These are phyloP conservation scores for Yamadazyma nakazawae DNA, from an alignment of 805 yeast genomes.

Conservation along the genomic window DNA sequence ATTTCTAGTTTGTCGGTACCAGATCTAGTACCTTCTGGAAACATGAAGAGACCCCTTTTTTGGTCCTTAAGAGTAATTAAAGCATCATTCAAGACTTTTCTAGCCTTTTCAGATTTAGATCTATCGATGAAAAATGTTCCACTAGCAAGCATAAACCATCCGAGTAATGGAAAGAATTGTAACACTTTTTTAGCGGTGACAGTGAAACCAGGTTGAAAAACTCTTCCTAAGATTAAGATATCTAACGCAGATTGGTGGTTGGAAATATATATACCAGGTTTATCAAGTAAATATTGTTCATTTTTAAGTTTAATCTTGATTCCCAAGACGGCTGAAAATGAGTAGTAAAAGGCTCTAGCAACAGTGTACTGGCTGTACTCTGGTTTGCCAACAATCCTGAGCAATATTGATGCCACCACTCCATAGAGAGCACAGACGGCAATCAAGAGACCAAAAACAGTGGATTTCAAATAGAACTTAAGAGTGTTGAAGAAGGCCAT, in stretches of 20 bases:
- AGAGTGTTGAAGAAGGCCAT: not conserved
- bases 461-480: slow-evolving; percentile 51
- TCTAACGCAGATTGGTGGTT: slow-evolving; percentile 94
- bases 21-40: slow-evolving; percentile 98
- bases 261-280: slow-evolving; percentile 77
- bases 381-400: slow-evolving; percentile 68
- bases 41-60: slow-evolving; percentile 78
- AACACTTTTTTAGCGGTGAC: slow-evolving; percentile 90
- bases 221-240: slow-evolving; percentile 71
- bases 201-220: slow-evolving; percentile 84
- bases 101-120: slow-evolving; percentile 68
- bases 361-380: slow-evolving; percentile 85
- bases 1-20: slow-evolving; percentile 63
- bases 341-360: slow-evolving; percentile 73
- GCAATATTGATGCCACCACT: slow-evolving; percentile 65
- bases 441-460: slow-evolving; percentile 51
- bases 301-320: slow-evolving; percentile 67
- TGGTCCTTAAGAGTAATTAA: slow-evolving; percentile 55
- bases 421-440: slow-evolving; percentile 70
- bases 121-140: slow-evolving; percentile 93
- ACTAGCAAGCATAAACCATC: slow-evolving; percentile 93
- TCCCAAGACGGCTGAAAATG: slow-evolving; percentile 62
- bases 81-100: slow-evolving; percentile 70
- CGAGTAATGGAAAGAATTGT: slow-evolving; percentile 82
- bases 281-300: slow-evolving; percentile 50